Evolutionary conservation across 1,139 yeast species (phyloP).

Genomic region (Kodamaea arcana): DNA sequence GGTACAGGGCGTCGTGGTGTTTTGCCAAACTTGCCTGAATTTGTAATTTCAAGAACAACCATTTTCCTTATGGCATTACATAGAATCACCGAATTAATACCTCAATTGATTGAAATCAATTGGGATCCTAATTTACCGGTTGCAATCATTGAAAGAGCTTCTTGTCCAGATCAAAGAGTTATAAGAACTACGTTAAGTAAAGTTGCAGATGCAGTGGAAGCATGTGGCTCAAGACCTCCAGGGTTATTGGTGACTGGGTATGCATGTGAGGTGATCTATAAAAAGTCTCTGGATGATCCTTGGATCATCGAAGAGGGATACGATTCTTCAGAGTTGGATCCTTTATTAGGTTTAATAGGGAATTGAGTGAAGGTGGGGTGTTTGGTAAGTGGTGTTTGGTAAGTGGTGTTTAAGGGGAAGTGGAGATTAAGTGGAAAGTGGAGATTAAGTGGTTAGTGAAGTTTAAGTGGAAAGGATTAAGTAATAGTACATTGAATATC

Average conservation of each 20-base stretch:
- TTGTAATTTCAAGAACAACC: conserved; percentile 68
- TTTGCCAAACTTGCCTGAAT: conserved; percentile 74
- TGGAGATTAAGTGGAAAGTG: too few relatives aligned
- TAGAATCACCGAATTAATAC: conserved; percentile 66
- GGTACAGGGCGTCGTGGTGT: conserved; percentile 93
- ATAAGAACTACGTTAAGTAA: conserved; percentile 67
- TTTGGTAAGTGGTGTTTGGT: too few relatives aligned
- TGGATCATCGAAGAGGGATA: conserved; percentile 66
- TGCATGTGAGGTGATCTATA: conserved; percentile 61
- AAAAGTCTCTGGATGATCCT: conserved; percentile 11
- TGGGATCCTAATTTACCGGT: conserved; percentile 79
- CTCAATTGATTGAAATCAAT: conserved; percentile 47
- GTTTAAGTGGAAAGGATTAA: too few relatives aligned
- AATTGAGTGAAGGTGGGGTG: too few relatives aligned
- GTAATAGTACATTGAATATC: too few relatives aligned
- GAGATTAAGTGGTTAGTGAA: too few relatives aligned
- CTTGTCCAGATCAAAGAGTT: conserved; percentile 89
- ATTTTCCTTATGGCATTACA: conserved; percentile 90
- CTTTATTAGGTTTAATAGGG: neutral
- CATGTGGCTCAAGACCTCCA: conserved; percentile 90
- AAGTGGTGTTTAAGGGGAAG: too few relatives aligned
- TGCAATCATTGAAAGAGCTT: conserved; percentile 85
- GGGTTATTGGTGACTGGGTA: conserved; percentile 82
- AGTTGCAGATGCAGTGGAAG: conserved; percentile 69
- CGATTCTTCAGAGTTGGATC: conserved; percentile 2